These are phyloP conservation scores for Clarireedia monteithiana DNA, from an alignment of 2,329 filamentous ascomycete genomes.

Conservation along the genomic window DNA sequence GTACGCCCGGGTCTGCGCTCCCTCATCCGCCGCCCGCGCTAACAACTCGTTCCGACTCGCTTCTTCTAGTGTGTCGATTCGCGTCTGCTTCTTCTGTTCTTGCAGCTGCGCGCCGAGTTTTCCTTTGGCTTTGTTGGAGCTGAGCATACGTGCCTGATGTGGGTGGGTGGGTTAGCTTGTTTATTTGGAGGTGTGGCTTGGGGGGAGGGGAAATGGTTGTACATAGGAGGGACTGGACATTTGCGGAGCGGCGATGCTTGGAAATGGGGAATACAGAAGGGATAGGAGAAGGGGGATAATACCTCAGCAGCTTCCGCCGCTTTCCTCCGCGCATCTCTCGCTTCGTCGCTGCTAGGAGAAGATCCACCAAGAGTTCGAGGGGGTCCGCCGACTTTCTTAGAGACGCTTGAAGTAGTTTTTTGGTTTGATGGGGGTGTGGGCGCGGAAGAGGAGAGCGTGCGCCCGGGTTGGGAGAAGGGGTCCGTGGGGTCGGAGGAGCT, in stretches of 20 bases:
- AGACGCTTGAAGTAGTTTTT: constrained; percentile 42
- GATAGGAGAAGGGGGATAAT: neutral
- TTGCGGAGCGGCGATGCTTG: too few species aligned
- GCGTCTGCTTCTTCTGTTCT: constrained; percentile 68
- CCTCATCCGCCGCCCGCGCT: constrained; percentile 59
- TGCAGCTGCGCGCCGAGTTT: constrained; percentile 65
- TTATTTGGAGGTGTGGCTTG: neutral
- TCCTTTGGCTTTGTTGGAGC: constrained; percentile 40
- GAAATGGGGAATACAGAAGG: neutral
- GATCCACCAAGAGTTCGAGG: constrained; percentile 56
- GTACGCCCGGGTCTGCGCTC: constrained; percentile 47
- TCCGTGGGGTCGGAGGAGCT: constrained; percentile 58
- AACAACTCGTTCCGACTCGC: constrained; percentile 56
- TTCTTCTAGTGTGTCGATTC: constrained; percentile 58
- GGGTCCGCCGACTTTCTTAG: constrained; percentile 43
- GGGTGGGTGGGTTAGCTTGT: neutral
- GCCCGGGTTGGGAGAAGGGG: constrained; percentile 64
- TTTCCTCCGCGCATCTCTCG: constrained; percentile 57
- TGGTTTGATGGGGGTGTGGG: constrained; percentile 31
- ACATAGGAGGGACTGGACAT: too few species aligned
- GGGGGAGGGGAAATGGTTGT: neutral
- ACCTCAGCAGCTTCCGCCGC: constrained; percentile 73
- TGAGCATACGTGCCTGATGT: neutral
- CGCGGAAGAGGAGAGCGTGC: constrained; percentile 56
- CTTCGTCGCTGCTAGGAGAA: constrained; percentile 32